phyloP scores from a whole-genome alignment of 2,329 filamentous ascomycete genomes.

The Sordariomycetes sp. region DNA sequence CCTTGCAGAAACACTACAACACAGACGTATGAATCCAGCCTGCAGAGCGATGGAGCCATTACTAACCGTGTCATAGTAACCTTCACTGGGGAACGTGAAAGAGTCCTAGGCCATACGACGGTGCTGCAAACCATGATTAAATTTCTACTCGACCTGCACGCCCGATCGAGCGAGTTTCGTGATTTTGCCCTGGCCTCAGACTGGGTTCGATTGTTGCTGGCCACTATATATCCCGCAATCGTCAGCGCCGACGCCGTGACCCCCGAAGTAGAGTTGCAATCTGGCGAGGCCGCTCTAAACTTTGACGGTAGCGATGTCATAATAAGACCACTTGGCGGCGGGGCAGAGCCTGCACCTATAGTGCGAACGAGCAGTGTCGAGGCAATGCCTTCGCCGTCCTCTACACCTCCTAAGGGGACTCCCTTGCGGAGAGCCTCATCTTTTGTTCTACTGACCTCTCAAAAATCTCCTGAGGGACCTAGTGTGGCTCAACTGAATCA shows the following conservation, averaged over 20 bases:
- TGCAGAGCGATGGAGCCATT: not conserved
- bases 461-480: constrained; percentile 47
- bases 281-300: constrained; percentile 67
- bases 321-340: constrained; percentile 57
- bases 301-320: constrained; percentile 83
- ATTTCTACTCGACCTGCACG: constrained; percentile 71
- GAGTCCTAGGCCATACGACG: constrained; percentile 41
- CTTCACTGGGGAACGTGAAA: constrained; percentile 30
- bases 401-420: constrained; percentile 42
- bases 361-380: constrained; percentile 59
- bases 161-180: constrained; percentile 66
- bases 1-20: constrained; percentile 49
- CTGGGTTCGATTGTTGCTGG: constrained; percentile 71
- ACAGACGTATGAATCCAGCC: constrained; percentile 32
- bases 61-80: constrained; percentile 11
- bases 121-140: constrained; percentile 69
- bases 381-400: constrained; percentile 37
- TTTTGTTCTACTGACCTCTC: constrained; percentile 77
- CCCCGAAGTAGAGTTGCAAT: constrained; percentile 80
- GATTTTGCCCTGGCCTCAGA: constrained; percentile 75
- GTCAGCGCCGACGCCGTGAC: constrained; percentile 78
- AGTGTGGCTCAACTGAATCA: constrained; percentile 53
- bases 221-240: constrained; percentile 76
- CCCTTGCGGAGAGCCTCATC: constrained; percentile 75
- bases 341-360: constrained; percentile 50